Percentiles rank a stretch among this genome's conserved stretches.
phyloP scores from a whole-genome alignment of 2,329 filamentous ascomycete species.

The Catunica adiposa region DNA sequence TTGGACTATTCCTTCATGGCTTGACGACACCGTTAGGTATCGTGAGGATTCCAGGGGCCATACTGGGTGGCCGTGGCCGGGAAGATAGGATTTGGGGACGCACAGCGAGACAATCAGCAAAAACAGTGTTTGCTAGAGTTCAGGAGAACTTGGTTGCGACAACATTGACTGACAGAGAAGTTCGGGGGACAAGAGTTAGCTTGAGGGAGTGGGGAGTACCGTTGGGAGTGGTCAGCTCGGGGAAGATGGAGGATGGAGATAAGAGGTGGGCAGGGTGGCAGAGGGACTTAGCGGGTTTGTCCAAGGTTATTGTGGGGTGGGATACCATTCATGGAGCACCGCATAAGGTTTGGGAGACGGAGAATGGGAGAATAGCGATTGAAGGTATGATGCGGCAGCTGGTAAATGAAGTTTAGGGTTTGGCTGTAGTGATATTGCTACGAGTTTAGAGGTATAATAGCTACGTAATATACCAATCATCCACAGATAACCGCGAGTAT shows the following conservation, averaged over 20 bases:
- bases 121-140: conserved; percentile 74
- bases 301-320: conserved; percentile 64
- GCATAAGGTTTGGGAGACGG: conserved; percentile 61
- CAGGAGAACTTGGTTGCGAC: conserved; percentile 84
- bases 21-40: conserved; percentile 74
- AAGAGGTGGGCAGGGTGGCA: conserved; percentile 70
- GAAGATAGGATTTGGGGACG: conserved; percentile 75
- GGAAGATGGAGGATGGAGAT: conserved; percentile 48
- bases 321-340: conserved; percentile 73
- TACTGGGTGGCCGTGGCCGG: conserved; percentile 65
- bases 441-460: too few species aligned
- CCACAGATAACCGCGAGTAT: too few species aligned
- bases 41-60: conserved; percentile 59
- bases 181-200: conserved; percentile 61
- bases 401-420: conserved; percentile 2
- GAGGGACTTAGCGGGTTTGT: conserved; percentile 65
- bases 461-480: too few species aligned
- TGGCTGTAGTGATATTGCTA: too few species aligned
- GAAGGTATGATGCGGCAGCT: conserved; percentile 11
- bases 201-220: conserved; percentile 54
- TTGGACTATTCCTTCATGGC: conserved; percentile 7
- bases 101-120: conserved; percentile 61
- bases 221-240: conserved; percentile 69
- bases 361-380: conserved; percentile 10
- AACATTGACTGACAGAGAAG: conserved; percentile 70